Evolutionary conservation across 75 land plant genomes (phyloP).

Genomic region (Larix kaempferi): DNA sequence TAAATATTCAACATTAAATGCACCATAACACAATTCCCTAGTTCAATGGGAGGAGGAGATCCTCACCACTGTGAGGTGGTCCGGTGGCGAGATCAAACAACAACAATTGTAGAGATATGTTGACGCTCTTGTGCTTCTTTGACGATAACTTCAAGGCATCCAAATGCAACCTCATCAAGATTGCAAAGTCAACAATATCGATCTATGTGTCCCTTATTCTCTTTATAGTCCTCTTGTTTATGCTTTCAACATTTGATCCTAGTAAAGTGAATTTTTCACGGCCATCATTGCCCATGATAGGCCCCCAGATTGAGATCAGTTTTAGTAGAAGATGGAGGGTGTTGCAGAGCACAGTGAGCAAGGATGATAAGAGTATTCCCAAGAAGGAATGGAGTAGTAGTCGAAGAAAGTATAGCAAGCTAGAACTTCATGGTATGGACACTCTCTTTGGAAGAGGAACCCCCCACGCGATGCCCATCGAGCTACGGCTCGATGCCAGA

Average conservation of each 20-base stretch:
- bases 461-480: no score
- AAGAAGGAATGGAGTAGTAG: not conserved
- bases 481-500: no score
- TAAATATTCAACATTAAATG: no score
- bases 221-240: slow-evolving; percentile 40
- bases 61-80: not conserved
- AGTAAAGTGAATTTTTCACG: slow-evolving; percentile 11
- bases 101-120: not conserved
- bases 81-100: not conserved
- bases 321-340: slow-evolving; percentile 19
- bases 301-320: slow-evolving; percentile 1
- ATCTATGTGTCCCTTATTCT: slow-evolving; percentile 30
- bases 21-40: not conserved
- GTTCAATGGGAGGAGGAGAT: not conserved
- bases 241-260: slow-evolving; percentile 39
- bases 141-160: slow-evolving; percentile 1
- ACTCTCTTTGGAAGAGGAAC: slow-evolving; percentile 52
- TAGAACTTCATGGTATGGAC: slow-evolving; percentile 66
- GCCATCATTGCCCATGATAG: slow-evolving; percentile 4
- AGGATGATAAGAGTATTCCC: not conserved
- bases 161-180: slow-evolving; percentile 10
- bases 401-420: slow-evolving; percentile 1
- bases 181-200: slow-evolving; percentile 43
- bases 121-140: not conserved
- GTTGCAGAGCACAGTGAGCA: slow-evolving; percentile 17